Conservation (phyloP, 257 asterid genomes). For the Nicotiana otophora region DNA sequence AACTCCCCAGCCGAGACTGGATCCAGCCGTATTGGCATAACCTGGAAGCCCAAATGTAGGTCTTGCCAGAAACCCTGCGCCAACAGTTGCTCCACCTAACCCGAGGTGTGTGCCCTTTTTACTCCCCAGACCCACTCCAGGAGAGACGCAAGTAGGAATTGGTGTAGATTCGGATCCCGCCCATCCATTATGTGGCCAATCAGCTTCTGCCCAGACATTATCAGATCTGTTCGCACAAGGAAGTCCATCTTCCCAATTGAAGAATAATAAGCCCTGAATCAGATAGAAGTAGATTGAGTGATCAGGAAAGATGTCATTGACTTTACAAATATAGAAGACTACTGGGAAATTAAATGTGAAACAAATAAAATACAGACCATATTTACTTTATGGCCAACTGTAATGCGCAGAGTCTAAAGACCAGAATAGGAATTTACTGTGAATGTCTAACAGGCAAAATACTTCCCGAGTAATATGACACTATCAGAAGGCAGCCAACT, state of each 20-base stretch:
- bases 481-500: background rate
- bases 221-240: conserved; percentile 45
- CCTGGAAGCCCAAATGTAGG: conserved; percentile 62
- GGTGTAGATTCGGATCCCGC: conserved; percentile 73
- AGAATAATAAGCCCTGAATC: conserved; percentile 80
- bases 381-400: background rate
- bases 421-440: background rate
- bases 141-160: conserved; percentile 64
- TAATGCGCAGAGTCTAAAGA: background rate
- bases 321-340: background rate
- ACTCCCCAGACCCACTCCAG: conserved; percentile 77
- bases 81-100: conserved; percentile 80
- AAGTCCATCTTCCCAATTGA: conserved; percentile 76
- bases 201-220: conserved; percentile 85
- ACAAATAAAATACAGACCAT: background rate
- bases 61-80: conserved; percentile 41
- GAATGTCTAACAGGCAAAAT: background rate
- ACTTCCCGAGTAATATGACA: background rate
- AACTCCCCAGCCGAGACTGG: conserved; percentile 82
- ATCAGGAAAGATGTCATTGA: background rate
- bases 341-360: background rate
- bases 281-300: background rate
- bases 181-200: conserved; percentile 96
- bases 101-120: conserved; percentile 65
- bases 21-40: conserved; percentile 53